Evolutionary conservation across 176 grass and related monocot species (phyloP), one percentile per base, ranked within the genome.

Genomic region (Eleusine coracana): DNA sequence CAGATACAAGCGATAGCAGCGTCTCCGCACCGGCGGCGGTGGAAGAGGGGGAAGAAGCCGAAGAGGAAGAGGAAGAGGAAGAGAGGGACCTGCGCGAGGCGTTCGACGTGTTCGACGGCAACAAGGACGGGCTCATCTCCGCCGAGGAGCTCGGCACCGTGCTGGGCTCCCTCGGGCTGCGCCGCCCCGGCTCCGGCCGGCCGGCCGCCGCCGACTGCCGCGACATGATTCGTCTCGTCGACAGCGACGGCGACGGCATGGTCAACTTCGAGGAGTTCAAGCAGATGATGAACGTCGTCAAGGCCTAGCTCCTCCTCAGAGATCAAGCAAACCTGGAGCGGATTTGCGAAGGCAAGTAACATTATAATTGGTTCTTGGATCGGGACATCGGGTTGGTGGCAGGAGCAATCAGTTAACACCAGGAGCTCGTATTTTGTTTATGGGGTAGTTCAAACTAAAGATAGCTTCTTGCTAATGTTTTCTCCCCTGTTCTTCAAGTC

Each of bases 201-300:
- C 17, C 64, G 27, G 92, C 85, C 78, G 69, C 82, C 52, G 89
- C 90, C 68, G 96, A 98, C 41, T 95, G 92, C 87, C 81, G 79
- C 56, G 93, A 95, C 68, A 98, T 98, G 96, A 98, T 98, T 16
- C 86, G 83, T 46, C 92, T 76, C 68, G 93, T 95, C 63, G 96
- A 98, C 71, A 62, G 61, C 59, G 93, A 98, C 75, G 96, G 96
- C 52, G 96, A 98, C 83, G 96, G 93, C 62, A 93, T 89, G 89
- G 92, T 98, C 46, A 85, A 59, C 86, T 98, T 98, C 75, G 91
- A 92, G 58, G 96, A 98, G 90, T 98, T 98, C 84, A 96, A 95
- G 91, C 92, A 80, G 66, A 98, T 98, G 96, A 98, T 98, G 96
- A 74, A 79, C 71, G 80, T 92, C 74, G 68, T 90, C 75, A 90